phyloP scores from a whole-genome alignment of 192 early-diverging fungal genomes.

The Phlyctochytrium arcticum region DNA sequence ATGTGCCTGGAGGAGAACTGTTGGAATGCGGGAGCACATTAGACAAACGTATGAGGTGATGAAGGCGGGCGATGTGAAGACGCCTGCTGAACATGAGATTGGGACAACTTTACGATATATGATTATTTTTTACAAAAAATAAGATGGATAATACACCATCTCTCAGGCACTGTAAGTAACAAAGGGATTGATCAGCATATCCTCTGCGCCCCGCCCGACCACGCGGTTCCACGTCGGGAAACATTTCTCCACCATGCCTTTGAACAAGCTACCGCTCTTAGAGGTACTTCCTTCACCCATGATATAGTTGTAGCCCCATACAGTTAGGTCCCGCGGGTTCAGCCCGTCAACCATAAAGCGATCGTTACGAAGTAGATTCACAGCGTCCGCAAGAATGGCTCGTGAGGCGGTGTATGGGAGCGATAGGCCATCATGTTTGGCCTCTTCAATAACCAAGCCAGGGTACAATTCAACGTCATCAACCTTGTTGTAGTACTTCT shows the following conservation, averaged over 20 bases:
- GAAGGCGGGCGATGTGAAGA: too few species aligned
- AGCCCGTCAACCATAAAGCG: conserved; percentile 48
- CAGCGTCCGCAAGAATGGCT: conserved; percentile 46
- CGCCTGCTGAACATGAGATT: too few species aligned
- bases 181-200: neutral
- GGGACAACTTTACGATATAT: too few species aligned
- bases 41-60: too few species aligned
- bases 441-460: conserved; percentile 42
- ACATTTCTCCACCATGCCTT: neutral
- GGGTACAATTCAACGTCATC: conserved; percentile 48
- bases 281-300: neutral
- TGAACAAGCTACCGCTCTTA: neutral
- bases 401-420: conserved; percentile 44
- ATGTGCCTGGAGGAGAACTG: too few species aligned
- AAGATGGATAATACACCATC: too few species aligned
- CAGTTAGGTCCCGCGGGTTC: conserved; percentile 40
- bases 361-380: conserved; percentile 47
- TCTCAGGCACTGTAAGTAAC: too few species aligned
- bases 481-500: conserved; percentile 38
- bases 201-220: neutral
- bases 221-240: neutral
- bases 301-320: conserved; percentile 42
- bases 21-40: too few species aligned
- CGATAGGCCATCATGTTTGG: conserved; percentile 35
- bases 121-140: too few species aligned